phyloP scores from a whole-genome alignment of 2,329 filamentous ascomycete species.

The Apiospora rasikravindrae region DNA sequence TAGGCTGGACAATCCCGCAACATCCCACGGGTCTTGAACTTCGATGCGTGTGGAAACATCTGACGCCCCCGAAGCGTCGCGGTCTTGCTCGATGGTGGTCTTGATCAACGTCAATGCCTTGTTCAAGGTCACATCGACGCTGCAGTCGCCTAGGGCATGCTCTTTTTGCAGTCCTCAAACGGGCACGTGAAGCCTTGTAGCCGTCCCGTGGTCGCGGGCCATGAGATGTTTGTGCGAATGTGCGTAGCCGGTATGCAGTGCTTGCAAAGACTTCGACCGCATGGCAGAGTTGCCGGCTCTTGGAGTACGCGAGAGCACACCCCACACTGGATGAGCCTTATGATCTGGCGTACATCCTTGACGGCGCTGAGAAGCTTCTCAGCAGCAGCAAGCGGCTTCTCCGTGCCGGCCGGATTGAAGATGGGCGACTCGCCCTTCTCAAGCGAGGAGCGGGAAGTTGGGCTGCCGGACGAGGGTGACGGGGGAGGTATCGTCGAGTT shows the following conservation, averaged over 20 bases:
- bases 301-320: slow-evolving; percentile 72
- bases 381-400: slow-evolving; percentile 28
- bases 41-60: slow-evolving; percentile 47
- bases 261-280: slow-evolving; percentile 79
- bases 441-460: slow-evolving; percentile 26
- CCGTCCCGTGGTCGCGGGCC: slow-evolving; percentile 71
- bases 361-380: slow-evolving; percentile 50
- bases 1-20: slow-evolving; percentile 48
- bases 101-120: slow-evolving; percentile 71
- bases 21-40: slow-evolving; percentile 45
- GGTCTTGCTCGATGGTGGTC: slow-evolving; percentile 53
- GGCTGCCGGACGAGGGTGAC: slow-evolving; percentile 29
- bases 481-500: slow-evolving; percentile 29
- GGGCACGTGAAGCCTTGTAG: slow-evolving; percentile 77
- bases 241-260: slow-evolving; percentile 73
- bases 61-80: slow-evolving; percentile 38
- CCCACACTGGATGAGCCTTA: slow-evolving; percentile 79
- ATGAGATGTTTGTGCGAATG: slow-evolving; percentile 73
- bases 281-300: slow-evolving; percentile 78
- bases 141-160: slow-evolving; percentile 79
- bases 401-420: slow-evolving; percentile 27
- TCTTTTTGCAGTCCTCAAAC: slow-evolving; percentile 69
- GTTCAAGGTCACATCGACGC: slow-evolving; percentile 74
- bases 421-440: slow-evolving; percentile 27
- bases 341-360: slow-evolving; percentile 64